Evolutionary conservation across 2,329 filamentous ascomycete species (phyloP), one percentile per base, ranked within the genome.

Genomic region (Colletotrichum lupini): DNA sequence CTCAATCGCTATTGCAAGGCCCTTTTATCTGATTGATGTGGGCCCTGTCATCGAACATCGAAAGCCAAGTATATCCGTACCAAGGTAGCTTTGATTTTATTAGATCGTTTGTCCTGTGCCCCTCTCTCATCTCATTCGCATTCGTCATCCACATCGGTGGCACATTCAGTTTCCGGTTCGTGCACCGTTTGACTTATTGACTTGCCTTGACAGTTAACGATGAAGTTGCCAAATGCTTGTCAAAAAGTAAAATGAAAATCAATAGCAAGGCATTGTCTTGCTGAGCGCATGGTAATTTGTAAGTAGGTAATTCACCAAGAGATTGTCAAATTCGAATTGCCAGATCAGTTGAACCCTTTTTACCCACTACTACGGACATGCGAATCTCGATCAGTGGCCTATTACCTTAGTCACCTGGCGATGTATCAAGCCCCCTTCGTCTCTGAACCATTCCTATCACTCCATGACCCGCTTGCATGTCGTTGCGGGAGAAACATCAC

Each of bases 1-100:
- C 67, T 70, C 55, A 70, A 70, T 70, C 61, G 55, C 28, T 37
- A 61, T 65, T 69, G 60, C 67, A 52, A 57, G 30, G 61, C 30
- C 68, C 24, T 52, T 67, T 24, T 64, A 64, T 63, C 61, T 71
- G 26, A 53, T 67, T 32, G 35, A 22, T 57, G 57, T 57, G 46
- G 62, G 57, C 56, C 26, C 49, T 26, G 28, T 53, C 62, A 56
- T 53, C n/a, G 24, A 67, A 35, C 11, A 35, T 35, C 32, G 32
- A 35, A 35, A 67, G 30, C 61, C 67, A 70, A 62, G 60, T 35
- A 35, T 70, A 70, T 12, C 55, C 52, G 52, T 12, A 35, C 32
- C 30, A 32, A 32, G 30, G 30, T 37, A 14, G 30, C 28, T 35
- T 67, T 67, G 26, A 3, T 53, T 35, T 53, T 32, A 30, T 66